Conservation (phyloP, 768 basidiomycete genomes). For the Mycena rebaudengoi region DNA sequence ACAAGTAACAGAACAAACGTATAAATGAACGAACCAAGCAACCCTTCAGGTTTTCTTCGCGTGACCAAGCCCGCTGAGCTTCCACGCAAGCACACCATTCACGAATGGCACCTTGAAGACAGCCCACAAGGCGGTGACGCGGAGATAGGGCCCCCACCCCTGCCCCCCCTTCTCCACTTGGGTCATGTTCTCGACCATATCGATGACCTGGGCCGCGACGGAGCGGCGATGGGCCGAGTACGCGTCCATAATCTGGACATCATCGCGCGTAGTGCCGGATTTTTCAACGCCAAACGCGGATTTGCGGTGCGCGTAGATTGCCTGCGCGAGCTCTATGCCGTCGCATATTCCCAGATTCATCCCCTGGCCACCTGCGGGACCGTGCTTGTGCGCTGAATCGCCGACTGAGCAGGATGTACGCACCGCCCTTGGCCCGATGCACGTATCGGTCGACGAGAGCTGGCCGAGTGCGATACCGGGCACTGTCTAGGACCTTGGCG, state of each 20-base stretch:
- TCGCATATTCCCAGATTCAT: conserved; percentile 59
- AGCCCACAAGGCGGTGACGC: conserved; percentile 8
- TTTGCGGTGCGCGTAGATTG: conserved; percentile 37
- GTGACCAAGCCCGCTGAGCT: conserved; percentile 40
- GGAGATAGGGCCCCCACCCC: conserved; percentile 10
- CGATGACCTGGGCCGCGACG: conserved; percentile 45
- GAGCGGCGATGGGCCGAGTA: conserved; percentile 39
- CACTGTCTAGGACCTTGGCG: conserved; percentile 42
- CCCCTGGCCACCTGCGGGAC: conserved; percentile 52
- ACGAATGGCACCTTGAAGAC: conserved; percentile 26
- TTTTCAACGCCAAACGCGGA: background rate
- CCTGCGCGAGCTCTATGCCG: conserved; percentile 46
- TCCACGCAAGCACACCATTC: conserved; percentile 33
- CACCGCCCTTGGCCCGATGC: conserved; percentile 9
- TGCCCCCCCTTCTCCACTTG: conserved; percentile 20
- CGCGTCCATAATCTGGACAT: conserved; percentile 28
- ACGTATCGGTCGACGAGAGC: conserved; percentile 43
- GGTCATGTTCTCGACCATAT: conserved; percentile 38
- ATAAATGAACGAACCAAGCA: background rate
- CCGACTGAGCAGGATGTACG: conserved; percentile 40
- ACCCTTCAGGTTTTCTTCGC: conserved; percentile 3
- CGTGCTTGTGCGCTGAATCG: conserved; percentile 46
- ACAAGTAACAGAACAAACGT: too few relatives aligned
- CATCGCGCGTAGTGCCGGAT: conserved; percentile 19
- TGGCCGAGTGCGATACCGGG: conserved; percentile 48